Evolutionary conservation across 192 early-diverging fungal species (phyloP).

Genomic region (Backusella luteola): DNA sequence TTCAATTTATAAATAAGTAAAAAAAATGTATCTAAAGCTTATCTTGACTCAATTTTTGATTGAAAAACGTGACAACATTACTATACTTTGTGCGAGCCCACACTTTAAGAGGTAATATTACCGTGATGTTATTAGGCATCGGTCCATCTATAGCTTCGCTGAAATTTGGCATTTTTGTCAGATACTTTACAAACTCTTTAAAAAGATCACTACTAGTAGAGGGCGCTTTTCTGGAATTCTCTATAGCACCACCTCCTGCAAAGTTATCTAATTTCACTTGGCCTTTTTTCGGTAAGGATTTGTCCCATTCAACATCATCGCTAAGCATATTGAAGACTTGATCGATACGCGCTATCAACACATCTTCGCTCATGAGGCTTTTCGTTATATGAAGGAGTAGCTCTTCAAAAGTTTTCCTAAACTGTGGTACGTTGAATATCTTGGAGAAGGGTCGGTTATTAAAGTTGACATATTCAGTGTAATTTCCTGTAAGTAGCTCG

Average conservation of each 20-base stretch:
- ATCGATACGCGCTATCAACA: not conserved
- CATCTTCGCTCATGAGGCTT: not conserved
- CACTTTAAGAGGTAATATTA: not conserved
- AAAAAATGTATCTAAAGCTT: not conserved
- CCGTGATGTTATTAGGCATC: not conserved
- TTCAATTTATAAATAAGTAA: no score
- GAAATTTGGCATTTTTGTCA: not conserved
- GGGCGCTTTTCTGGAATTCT: not conserved
- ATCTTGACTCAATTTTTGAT: not conserved
- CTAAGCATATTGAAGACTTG: not conserved
- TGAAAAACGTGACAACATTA: not conserved
- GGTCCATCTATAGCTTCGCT: not conserved
- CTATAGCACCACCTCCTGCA: no score
- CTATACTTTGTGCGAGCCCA: not conserved
- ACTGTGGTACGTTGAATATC: not conserved
- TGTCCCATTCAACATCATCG: conserved; percentile 11
- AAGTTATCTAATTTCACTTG: not conserved
- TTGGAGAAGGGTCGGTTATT: not conserved
- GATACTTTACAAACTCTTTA: not conserved
- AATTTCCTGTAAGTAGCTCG: not conserved
- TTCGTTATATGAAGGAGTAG: not conserved
- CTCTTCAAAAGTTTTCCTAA: not conserved
- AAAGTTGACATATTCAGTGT: conserved; percentile 13
- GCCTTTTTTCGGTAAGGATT: not conserved
- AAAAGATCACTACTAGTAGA: not conserved